Base-by-base conservation (phyloP, 73 alveolate genomes). In the Symbiodinium natans region DNA sequence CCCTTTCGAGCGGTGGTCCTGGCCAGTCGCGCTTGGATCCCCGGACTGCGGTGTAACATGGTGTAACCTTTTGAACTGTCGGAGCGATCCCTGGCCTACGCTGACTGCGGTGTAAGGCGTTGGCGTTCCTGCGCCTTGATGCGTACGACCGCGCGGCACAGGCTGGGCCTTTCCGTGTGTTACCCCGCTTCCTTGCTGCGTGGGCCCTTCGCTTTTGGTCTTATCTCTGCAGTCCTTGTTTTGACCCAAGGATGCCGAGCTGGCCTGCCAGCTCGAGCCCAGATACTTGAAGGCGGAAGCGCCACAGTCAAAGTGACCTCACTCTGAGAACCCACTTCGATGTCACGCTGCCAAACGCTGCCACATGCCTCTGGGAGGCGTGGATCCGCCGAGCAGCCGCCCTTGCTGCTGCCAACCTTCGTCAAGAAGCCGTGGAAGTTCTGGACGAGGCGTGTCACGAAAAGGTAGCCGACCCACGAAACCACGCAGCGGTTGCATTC, bases 361-460 rank as follows among this genome's bases (percentile, higher is more conserved):
- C n/a, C n/a, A n/a, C n/a, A n/a, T n/a, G 71, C 71, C 17, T 15
- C 27, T 43, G 27, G 73, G 23, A 90, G 96, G 96, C 96, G 34
- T 90, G 96, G 96, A 90, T 90, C 86, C 96, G 96, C 29, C 96
- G 96, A 1, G 96, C 96, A 41, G 75, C 88, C 77, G 96, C 96
- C 39, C 36, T 90, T 52, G 96, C 96, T 10, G 96, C 96, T 23
- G 39, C 46, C 83, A 90, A 90, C 39, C 96, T 41, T 17, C 75
- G 75, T 21, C 33, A 27, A 21, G 88, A 90, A 31, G 96, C 96
- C 38, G 46, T 38, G 27, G 54, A 90, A 27, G 77, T 71, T 17
- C n/a, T 90, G 96, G 77, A 90, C 38, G 88, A 90, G 96, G 96
- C 38, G 4, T 29, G 63, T 31, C 1, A 75, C 39, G 74, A 48